phyloP scores from a whole-genome alignment of 75 land plant species.

The Pinus tabuliformis region DNA sequence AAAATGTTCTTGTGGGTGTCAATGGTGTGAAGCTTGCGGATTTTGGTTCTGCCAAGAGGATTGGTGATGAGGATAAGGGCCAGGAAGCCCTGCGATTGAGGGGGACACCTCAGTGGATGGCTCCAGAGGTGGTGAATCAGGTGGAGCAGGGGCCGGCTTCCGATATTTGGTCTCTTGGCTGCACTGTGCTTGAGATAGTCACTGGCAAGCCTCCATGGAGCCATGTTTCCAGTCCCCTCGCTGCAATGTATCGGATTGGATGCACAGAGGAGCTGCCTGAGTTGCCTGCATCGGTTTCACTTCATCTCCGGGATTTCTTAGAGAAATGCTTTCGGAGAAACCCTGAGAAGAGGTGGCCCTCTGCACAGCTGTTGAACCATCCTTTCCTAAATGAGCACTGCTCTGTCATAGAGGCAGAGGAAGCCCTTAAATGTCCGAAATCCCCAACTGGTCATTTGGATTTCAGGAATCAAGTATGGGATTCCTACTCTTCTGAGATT shows the following conservation, averaged over 20 bases:
- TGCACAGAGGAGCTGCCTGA: constrained; percentile 37
- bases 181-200: constrained; percentile 67
- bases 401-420: neutral
- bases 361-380: constrained; percentile 49
- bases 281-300: constrained; percentile 37
- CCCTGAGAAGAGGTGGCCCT: constrained; percentile 46
- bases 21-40: constrained; percentile 69
- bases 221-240: constrained; percentile 9
- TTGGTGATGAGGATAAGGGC: neutral
- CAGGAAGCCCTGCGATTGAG: constrained; percentile 9
- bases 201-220: constrained; percentile 52
- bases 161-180: constrained; percentile 73
- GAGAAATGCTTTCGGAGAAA: constrained; percentile 55
- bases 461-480: no score
- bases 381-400: constrained; percentile 5
- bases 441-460: no score
- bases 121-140: constrained; percentile 59
- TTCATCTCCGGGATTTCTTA: constrained; percentile 40
- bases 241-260: constrained; percentile 34
- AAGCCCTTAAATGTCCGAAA: no score
- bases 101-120: constrained; percentile 79
- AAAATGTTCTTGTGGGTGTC: constrained; percentile 49
- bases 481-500: no score
- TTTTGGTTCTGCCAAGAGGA: constrained; percentile 64
- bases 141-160: constrained; percentile 32